Base-by-base conservation (phyloP, 345 rosid genomes). In the Leavenworthia alabamica region DNA sequence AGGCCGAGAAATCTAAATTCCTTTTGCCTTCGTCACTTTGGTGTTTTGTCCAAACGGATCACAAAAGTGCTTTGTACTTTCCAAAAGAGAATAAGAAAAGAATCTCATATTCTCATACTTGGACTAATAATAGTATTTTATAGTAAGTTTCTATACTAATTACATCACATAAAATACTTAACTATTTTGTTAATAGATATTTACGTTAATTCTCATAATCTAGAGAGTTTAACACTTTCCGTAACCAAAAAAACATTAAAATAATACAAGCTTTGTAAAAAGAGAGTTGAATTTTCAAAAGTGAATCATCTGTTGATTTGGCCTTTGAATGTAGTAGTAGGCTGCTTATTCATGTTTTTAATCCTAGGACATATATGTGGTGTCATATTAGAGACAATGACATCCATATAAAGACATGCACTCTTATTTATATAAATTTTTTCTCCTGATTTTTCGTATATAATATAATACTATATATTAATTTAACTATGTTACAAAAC, bases 1-100 rank as follows among this genome's bases (percentile, higher is more conserved):
- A 51, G 17, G 15, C 28, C 40, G 73, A 69, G 22, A 37, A 43
- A 47, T 66, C 72, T 60, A 72, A 46, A 66, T 59, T 72, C 76
- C 60, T 64, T 71, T 71, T 63, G 74, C 59, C 70, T 70, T 70
- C 53, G 57, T 55, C 68, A 55, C 51, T 33, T 48, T 13, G 64
- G 64, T 63, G 52, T 49, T 48, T 59, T 11, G 52, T 62, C 69
- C 64, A 49, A 49, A 59, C 57, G 8, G 15, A 60, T 44, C 68
- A 61, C 73, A 66, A 46, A 62, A 37, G 50, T 12, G 48, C 5
- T 12, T 8, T 53, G 37, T 70, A 45, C 48, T 54, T 70, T 62
- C 51, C 63, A 31, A 41, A 59, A 23, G 60, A 68, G 53, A 15
- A 62, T 70, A 50, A 20, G 67, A 70, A 70, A 14, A 58, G 74